Evolutionary conservation across 2,329 filamentous ascomycete species (phyloP), one percentile per base, ranked within the genome.

Genomic region (Sporothrix euskadiensis): DNA sequence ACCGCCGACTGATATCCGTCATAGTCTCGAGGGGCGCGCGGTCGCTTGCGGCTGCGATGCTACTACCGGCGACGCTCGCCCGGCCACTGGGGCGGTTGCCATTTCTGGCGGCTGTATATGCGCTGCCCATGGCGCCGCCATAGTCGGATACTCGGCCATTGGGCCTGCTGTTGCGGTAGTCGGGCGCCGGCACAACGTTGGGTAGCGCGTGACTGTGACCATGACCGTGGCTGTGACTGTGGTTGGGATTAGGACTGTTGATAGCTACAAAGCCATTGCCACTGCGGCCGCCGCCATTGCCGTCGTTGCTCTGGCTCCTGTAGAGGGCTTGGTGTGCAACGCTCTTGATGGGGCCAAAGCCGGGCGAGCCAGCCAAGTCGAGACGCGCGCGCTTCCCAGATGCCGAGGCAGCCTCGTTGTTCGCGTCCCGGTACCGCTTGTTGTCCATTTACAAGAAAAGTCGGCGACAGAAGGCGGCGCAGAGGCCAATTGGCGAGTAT

Each of bases 1-100:
- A 74, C 26, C 73, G 41, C 4, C 72, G 73, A 2, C 74, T 76
- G 69, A 77, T 73, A 22, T 75, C 76, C 12, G 54, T 73, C 65
- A 76, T 69, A 22, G 70, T 73, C 5, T 73, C 59, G 4, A 76
- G n/a, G 2, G 71, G 71, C 3, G 65, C 16, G 7, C 26, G 52
- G 22, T 59, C 49, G 6, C 16, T 47, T 22, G n/a, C 16, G 30
- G 52, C 10, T 30, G 26, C 8, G 4, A 14, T 19, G 56, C 8
- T 52, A 41, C 30, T 30, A 65, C n/a, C 30, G 49, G 4, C 52
- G 44, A 26, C 8, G 26, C 35, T 68, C 52, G 44, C 32, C 30
- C 44, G 14, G 54, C 61, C 16, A 10, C 44, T 49, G 4, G 35
- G 59, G 5, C 47, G 12, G 35, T 35, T 30, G 30, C 26, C 32